Evolutionary conservation across 768 basidiomycete genomes (phyloP), one percentile per base, ranked within the genome.

Genomic region (Lyophyllum decastes): DNA sequence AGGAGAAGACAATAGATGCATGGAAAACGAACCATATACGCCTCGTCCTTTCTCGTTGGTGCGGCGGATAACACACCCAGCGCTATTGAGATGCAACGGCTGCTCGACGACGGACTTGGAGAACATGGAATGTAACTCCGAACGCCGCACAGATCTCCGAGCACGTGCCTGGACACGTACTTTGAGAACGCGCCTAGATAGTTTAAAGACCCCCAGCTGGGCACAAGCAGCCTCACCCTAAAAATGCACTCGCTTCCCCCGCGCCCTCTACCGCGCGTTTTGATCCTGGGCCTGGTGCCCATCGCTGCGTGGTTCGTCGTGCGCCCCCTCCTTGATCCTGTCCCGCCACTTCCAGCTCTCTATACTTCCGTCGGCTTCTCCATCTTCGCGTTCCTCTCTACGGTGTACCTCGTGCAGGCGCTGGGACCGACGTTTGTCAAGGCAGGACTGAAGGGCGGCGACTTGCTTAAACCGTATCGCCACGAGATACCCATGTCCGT

Each of bases 281-380:
- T 90, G 0, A 78, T 90, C 35, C 64, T 85, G 56, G 76, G 84
- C 7, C 73, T 92, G 56, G 70, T 87, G 27, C 91, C 92, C 19
- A 69, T 90, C 49, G 89, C 87, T 0, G 68, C 76, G 2, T 92
- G 90, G 88, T 87, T 92, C 67, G 76, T 93, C 33, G 62, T 87
- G 0, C 79, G 91, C 25, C 90, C 91, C 0, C 76, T 92, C 3
- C 73, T 92, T 6, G 84, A 87, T 57, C 90, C 90, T 0, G 66
- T 80, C 0, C 90, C 90, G 1, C 78, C 84, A 1, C 74, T 93
- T 12, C 90, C 90, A 2, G 85, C 85, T 0, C 74, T 98, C 21
- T 88, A 91, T 66, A 85, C 85, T 0, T 92, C 89, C 14, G 62
- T 94, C 49, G 95, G 95, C 0, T 88, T 96, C 72, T 88, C 92